Evolutionary conservation across 768 basidiomycete species (phyloP), one percentile per base, ranked within the genome.

Genomic region (Macrolepiota fuliginosa): DNA sequence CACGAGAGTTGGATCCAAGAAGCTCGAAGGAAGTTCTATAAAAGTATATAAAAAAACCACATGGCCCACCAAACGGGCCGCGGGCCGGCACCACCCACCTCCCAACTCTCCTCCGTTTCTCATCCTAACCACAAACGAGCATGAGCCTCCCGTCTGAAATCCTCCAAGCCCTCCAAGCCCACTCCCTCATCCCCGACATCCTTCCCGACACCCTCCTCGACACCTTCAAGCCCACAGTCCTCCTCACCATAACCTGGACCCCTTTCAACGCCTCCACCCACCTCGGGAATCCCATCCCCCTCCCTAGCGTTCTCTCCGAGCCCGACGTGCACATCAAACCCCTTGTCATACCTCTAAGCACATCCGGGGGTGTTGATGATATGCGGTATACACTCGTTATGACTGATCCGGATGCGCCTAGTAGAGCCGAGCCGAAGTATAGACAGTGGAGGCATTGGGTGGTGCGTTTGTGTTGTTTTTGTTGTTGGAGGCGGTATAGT

Each of bases 401-500:
- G 81, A 79, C 79, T 2, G 85, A 86, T 66, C 85, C 84, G 1
- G 85, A 86, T 61, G 85, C 85, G 2, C 85, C 84, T 0, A 83
- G 81, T 0, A 71, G 79, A 50, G 68, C 63, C 6, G 76, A 83
- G 39, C 83, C 81, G 0, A 81, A 76, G 64, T 82, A 73, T 68
- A 74, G 79, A 0, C 68, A 84, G 62, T 86, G 82, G 75, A 76
- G 84, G 49, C 85, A 86, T 60, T 85, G 83, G 84, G 71, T 86
- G 37, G 82, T 85, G 63, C 68, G 78, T 63, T 24, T 46, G 39
- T 4, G 36, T 29, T 13, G 5, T n/a, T 25, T 46, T 36, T 29
- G 17, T 35, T 46, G 25, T 17, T 6, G 19, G 54, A 19, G 55
- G 35, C 4, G 25, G 3, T 32, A n/a, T n/a, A 19, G 10, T 56